Evolutionary conservation across 768 basidiomycete genomes (phyloP).

Genomic region (Pluteus cervinus): DNA sequence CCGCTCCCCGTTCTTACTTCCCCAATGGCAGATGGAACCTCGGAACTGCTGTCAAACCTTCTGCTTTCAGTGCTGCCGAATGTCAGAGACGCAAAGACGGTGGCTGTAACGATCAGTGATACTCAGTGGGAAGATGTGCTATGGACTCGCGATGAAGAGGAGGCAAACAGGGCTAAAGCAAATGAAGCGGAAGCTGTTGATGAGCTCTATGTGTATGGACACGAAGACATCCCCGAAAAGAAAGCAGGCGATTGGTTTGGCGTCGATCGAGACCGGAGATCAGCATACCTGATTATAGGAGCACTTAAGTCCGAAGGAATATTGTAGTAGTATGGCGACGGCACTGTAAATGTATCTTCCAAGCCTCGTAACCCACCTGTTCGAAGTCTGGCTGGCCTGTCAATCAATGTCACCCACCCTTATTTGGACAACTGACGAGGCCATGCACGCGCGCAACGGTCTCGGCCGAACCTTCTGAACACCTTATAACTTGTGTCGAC

Average conservation of each 20-base stretch:
- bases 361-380: no score
- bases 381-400: no score
- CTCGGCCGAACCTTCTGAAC: no score
- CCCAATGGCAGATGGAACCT: constrained; percentile 58
- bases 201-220: constrained; percentile 58
- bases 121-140: constrained; percentile 78
- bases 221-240: constrained; percentile 43
- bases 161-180: constrained; percentile 20
- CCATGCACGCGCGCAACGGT: no score
- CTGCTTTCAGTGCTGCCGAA: constrained; percentile 72
- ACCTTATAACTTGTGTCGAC: no score
- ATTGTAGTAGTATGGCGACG: no score
- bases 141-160: constrained; percentile 68
- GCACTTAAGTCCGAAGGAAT: constrained; percentile 70
- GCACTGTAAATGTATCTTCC: no score
- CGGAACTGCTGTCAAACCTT: constrained; percentile 69
- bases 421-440: no score
- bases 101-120: constrained; percentile 73
- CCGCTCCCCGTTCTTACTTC: constrained; percentile 67
- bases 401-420: no score
- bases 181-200: constrained; percentile 17
- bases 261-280: constrained; percentile 71
- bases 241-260: constrained; percentile 70
- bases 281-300: constrained; percentile 75
- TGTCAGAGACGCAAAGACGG: constrained; percentile 64